Conservation (phyloP, 352 stramenopile species). For the Phytophthora fragariae region DNA sequence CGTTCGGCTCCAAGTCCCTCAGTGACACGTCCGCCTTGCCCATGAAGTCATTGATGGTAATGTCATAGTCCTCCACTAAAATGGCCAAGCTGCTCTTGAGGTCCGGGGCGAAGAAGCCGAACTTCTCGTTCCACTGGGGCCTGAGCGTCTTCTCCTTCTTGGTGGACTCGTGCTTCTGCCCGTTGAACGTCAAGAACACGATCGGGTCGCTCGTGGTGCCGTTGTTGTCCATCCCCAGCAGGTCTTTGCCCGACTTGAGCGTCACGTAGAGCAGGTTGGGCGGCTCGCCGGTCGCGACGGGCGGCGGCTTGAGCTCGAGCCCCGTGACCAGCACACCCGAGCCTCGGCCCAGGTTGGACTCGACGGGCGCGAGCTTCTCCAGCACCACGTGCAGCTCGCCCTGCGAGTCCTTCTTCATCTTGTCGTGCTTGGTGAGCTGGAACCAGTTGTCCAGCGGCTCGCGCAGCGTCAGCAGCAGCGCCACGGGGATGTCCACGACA, state of each 20-base stretch:
- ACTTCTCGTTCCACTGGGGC: constrained; percentile 85
- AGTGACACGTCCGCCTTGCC: constrained; percentile 66
- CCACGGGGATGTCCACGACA: constrained; percentile 73
- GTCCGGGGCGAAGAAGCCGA: constrained; percentile 72
- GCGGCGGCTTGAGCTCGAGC: constrained; percentile 31
- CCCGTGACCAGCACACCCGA: constrained; percentile 33
- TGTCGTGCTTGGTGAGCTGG: constrained; percentile 60
- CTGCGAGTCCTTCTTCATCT: constrained; percentile 80
- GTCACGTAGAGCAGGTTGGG: constrained; percentile 81
- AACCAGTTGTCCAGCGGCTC: constrained; percentile 77
- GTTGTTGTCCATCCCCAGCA: constrained; percentile 88
- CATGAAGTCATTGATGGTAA: constrained; percentile 87
- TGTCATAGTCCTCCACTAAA: constrained; percentile 78
- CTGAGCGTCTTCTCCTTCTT: constrained; percentile 79
- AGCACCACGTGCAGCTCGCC: constrained; percentile 69
- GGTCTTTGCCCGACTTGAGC: constrained; percentile 74
- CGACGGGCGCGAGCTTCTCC: constrained; percentile 29
- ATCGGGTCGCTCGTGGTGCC: constrained; percentile 89
- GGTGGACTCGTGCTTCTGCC: constrained; percentile 83
- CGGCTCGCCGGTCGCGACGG: constrained; percentile 31
- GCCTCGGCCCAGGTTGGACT: constrained; percentile 22
- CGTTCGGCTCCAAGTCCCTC: constrained; percentile 59
- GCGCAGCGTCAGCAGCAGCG: constrained; percentile 50
- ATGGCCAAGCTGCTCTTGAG: constrained; percentile 61
- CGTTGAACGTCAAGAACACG: constrained; percentile 76